A percentile compares a stretch with the other conserved stretches of the same genome.
These are phyloP conservation scores for Avena insularis DNA, from an alignment of 176 grass and related monocot species.

Conservation along the genomic window DNA sequence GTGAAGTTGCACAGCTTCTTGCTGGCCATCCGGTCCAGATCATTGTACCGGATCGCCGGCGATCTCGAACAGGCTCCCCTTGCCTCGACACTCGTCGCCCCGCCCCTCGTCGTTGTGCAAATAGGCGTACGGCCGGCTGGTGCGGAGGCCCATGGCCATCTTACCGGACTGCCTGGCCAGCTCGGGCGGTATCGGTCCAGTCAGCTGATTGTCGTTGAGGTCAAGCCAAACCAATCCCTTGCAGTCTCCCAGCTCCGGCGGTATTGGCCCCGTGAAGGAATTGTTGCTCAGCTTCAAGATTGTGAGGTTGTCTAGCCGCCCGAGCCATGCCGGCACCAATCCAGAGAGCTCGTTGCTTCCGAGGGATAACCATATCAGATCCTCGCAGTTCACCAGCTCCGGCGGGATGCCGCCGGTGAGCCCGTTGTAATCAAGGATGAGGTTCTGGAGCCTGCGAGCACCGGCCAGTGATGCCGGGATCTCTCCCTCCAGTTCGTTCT, in stretches of 20 bases:
- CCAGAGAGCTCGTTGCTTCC: slow-evolving; percentile 84
- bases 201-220: too few species aligned
- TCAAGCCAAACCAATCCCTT: too few species aligned
- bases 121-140: slow-evolving; percentile 41
- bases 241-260: slow-evolving; percentile 16
- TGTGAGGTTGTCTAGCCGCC: slow-evolving; percentile 65
- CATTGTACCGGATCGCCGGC: slow-evolving; percentile 60
- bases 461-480: slow-evolving; percentile 49
- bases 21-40: slow-evolving; percentile 70
- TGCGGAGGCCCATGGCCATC: not conserved
- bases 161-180: too few species aligned
- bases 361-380: slow-evolving; percentile 88
- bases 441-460: slow-evolving; percentile 56
- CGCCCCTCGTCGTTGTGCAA: slow-evolving; percentile 62
- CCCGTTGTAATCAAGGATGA: slow-evolving; percentile 95
- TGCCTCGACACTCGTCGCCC: slow-evolving; percentile 60
- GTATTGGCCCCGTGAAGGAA: slow-evolving; percentile 77
- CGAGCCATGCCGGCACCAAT: slow-evolving; percentile 75
- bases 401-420: slow-evolving; percentile 71
- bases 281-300: slow-evolving; percentile 92
- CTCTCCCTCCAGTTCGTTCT: slow-evolving; percentile 56
- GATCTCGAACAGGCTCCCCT: slow-evolving; percentile 82
- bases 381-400: slow-evolving; percentile 61
- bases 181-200: too few species aligned
- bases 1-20: slow-evolving; percentile 87